Percentiles rank a stretch among this genome's conserved stretches.
These are phyloP conservation scores for Aspergillus eucalypticola DNA, from an alignment of 2,329 filamentous ascomycete species.

Conservation along the genomic window DNA sequence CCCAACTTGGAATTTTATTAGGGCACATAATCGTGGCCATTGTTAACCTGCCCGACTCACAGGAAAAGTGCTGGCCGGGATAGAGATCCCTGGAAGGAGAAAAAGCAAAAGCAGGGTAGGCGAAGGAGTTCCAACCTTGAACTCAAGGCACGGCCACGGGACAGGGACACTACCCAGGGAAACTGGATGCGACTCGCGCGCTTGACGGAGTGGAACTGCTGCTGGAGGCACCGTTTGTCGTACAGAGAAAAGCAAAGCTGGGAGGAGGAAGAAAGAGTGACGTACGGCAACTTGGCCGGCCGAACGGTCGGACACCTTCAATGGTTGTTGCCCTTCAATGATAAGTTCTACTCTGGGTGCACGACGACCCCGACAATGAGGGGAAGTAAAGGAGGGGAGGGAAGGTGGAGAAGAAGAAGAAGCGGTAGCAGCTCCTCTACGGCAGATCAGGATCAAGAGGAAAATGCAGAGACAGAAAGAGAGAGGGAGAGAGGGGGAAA, in stretches of 20 bases:
- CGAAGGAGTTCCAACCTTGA: not conserved
- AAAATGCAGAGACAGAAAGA: not conserved
- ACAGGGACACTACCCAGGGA: not conserved
- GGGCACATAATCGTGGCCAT: conserved; percentile 10
- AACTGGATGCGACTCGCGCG: not conserved
- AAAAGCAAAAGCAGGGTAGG: not conserved
- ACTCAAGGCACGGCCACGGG: not conserved
- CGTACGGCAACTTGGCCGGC: not conserved
- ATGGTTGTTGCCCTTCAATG: not conserved
- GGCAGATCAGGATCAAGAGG: not conserved
- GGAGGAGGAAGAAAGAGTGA: not conserved
- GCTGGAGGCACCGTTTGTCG: not conserved
- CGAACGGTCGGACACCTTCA: not conserved
- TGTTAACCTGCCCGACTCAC: conserved; percentile 7
- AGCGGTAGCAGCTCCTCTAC: not conserved
- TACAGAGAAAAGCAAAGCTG: not conserved
- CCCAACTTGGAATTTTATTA: conserved; percentile 20
- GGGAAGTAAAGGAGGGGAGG: too few relatives aligned
- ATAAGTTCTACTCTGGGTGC: too few relatives aligned
- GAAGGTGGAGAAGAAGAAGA: too few relatives aligned
- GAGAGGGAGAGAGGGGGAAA: not conserved
- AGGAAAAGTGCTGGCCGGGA: not conserved
- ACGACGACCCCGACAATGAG: too few relatives aligned
- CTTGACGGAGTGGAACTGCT: not conserved
- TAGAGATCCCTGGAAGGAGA: not conserved